These are phyloP conservation scores for Leishmania mexicana DNA, from an alignment of 208 protist genomes.

Conservation along the genomic window DNA sequence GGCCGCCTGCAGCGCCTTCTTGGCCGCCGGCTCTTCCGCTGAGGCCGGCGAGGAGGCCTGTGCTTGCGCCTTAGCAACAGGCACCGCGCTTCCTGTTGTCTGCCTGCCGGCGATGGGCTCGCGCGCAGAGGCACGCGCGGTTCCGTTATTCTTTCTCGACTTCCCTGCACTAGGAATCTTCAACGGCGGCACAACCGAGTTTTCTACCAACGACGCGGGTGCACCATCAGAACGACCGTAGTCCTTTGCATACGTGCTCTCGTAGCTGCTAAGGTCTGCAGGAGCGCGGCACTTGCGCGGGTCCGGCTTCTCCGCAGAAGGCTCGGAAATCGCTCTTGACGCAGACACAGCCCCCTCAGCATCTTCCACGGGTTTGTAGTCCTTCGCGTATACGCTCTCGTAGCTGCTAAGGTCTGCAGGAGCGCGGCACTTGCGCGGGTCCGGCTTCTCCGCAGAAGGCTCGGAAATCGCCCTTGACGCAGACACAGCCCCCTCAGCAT, in stretches of 20 bases:
- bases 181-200: background rate
- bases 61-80: background rate
- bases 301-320: background rate
- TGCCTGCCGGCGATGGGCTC: background rate
- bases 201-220: background rate
- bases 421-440: background rate
- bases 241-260: slow-evolving; percentile 1
- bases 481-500: background rate
- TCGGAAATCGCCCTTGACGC: background rate
- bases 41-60: too few species aligned
- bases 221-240: background rate
- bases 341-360: background rate
- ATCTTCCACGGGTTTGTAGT: slow-evolving; percentile 21
- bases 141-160: background rate
- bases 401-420: slow-evolving; percentile 26
- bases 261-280: slow-evolving; percentile 29
- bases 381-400: slow-evolving; percentile 25
- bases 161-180: background rate
- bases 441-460: background rate
- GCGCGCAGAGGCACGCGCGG: background rate
- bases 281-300: background rate
- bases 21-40: background rate
- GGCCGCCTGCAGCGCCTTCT: background rate
- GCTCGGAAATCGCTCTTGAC: background rate
- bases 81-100: background rate